Evolutionary conservation across 352 stramenopile genomes (phyloP), one percentile per base, ranked within the genome.

Genomic region (Phytophthora lateralis): DNA sequence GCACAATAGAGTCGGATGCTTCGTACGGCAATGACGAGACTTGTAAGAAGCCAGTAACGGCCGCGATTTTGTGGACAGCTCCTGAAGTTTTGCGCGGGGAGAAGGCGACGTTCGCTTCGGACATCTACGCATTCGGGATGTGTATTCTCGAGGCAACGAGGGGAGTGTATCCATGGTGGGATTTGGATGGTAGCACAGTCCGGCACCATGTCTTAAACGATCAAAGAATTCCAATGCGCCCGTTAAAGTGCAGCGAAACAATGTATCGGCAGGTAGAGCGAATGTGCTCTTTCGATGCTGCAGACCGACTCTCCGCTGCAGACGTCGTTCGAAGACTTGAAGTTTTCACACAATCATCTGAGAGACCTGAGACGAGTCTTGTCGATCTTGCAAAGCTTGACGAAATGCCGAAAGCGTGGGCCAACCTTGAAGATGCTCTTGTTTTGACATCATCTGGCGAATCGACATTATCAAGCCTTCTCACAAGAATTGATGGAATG

Each of bases 81-180:
- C 39, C 39, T 8, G 39, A 46, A 46, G 39, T 27, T 26, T 15
- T 46, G 8, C 17, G 18, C 2, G 39, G 39, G 17, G 18, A 27
- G 7, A 46, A 29, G 10, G 10, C n/a, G 15, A 46, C 39, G 10
- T 26, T n/a, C 9, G 39, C 39, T 17, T 46, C 39, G 10, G 17
- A 46, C n/a, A 46, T 46, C 11, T 46, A 46, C 17, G 12, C 39
- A 6, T 46, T 46, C 17, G 39, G 39, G 9, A 46, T 46, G 38
- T 44, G 38, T 12, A 24, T 44, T 21, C 38, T 44, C 8, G 38
- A 44, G 17, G 38, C 38, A 21, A 44, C 38, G 15, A 44, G 38
- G 4, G 15, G 38, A 21, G 39, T 34, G 17, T 26, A 38, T 27
- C 39, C 24, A 7, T 41, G 37, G 29, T n/a, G 3, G 21, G 21